Base-by-base conservation (phyloP, 164 flowering plant species). In the Liriodendron chinense region DNA sequence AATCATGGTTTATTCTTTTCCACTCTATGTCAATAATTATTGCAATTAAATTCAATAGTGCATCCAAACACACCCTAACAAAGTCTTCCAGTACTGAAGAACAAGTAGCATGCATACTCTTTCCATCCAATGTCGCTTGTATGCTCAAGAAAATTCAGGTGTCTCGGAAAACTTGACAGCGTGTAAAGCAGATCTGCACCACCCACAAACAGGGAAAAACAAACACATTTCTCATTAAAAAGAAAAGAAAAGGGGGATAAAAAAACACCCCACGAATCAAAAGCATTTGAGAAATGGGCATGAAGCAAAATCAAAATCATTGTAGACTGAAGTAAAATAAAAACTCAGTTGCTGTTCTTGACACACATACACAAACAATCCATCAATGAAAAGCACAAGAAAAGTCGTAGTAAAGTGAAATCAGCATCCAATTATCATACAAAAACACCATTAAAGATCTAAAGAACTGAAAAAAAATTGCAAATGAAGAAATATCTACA, bases 91-190 rank as follows among this genome's bases (percentile, higher is more conserved):
- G n/a, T 48, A 73, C 8, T 1, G 3, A 25, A 68, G 22, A 56
- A 47, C 66, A 73, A 71, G 62, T 26, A 61, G 72, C 47, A 7
- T 6, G 72, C 92, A 26, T 86, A 92, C 96, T 92, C 94, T 79
- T 92, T 92, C 96, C 98, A 93, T 22, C 98, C 94, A 75, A 93
- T 90, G 80, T 93, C 91, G 73, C 98, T 93, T 8, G 98, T 93
- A 75, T 93, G 98, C 85, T 93, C 98, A 21, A 93, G 82, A 74
- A 93, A 93, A 75, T 93, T 93, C 14, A 91, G 87, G 48, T 90
- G 69, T 73, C 94, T 78, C 7, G 93, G 92, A 47, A 93, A 74
- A 12, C 81, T 21, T 69, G 89, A 87, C 69, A 93, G 72, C 0
- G 85, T 75, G 76, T 88, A 87, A 76, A 93, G 89, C 79, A 93